Evolutionary conservation across 1,284 basidiomycete genomes (phyloP).

Genomic region (Tausonia pullulans): DNA sequence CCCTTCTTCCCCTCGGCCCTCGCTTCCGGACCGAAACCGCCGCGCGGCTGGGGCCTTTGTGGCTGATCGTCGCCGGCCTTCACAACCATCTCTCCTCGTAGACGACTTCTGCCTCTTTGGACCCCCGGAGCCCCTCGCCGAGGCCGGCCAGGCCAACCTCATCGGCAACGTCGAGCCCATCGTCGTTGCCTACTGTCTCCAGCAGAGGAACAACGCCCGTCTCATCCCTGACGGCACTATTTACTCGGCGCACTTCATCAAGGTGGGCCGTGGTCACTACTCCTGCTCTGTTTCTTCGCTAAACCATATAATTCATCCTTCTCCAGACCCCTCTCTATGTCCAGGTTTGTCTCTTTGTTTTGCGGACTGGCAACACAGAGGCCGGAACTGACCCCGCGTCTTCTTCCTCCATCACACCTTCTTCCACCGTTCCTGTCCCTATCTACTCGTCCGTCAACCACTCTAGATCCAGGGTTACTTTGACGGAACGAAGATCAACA

Average conservation of each 20-base stretch:
- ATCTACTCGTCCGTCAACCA: too few relatives aligned
- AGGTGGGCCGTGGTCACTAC: slow-evolving; percentile 10
- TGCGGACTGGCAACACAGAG: too few relatives aligned
- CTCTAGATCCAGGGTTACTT: slow-evolving; percentile 21
- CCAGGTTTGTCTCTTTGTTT: slow-evolving; percentile 1
- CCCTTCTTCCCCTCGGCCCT: background rate
- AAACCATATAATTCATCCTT: too few relatives aligned
- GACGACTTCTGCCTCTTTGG: slow-evolving; percentile 34
- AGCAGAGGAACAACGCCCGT: slow-evolving; percentile 41
- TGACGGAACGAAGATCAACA: slow-evolving; percentile 39
- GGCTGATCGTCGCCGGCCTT: background rate
- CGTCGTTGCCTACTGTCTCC: slow-evolving; percentile 46
- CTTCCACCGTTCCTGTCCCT: too few relatives aligned
- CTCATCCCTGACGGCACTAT: slow-evolving; percentile 41
- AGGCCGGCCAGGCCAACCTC: too few relatives aligned
- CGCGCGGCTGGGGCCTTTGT: background rate
- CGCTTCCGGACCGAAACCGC: background rate
- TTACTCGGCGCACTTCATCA: slow-evolving; percentile 40
- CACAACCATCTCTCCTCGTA: background rate
- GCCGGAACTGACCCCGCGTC: too few relatives aligned
- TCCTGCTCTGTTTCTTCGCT: too few relatives aligned
- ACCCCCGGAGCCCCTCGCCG: slow-evolving; percentile 29
- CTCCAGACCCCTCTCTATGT: slow-evolving; percentile 38
- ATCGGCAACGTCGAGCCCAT: slow-evolving; percentile 43
- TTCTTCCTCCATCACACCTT: too few relatives aligned